These are phyloP conservation scores for Leccinum pellstonianum DNA, from an alignment of 768 basidiomycete genomes.

Conservation along the genomic window DNA sequence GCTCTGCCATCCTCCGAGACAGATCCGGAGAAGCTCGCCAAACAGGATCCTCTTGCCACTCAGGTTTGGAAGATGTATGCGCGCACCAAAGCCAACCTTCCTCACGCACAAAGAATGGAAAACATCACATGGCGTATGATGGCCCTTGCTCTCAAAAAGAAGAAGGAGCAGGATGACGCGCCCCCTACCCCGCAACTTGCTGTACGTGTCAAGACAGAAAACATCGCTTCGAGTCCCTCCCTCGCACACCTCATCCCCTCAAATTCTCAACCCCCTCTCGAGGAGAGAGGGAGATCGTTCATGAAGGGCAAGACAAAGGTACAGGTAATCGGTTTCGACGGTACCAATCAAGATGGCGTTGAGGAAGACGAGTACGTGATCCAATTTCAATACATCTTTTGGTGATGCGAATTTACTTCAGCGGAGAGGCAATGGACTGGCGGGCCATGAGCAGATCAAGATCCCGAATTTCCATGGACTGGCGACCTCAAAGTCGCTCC, in stretches of 20 bases:
- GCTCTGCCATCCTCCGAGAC: slow-evolving; percentile 41
- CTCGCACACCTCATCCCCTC: slow-evolving; percentile 4
- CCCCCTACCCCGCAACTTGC: not conserved
- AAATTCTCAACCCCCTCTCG: slow-evolving; percentile 22
- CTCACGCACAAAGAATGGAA: slow-evolving; percentile 95
- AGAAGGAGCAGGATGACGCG: slow-evolving; percentile 66
- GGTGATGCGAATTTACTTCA: slow-evolving; percentile 26
- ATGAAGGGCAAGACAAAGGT: slow-evolving; percentile 81
- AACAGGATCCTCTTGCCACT: slow-evolving; percentile 88
- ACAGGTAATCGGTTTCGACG: slow-evolving; percentile 80
- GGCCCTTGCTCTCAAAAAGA: slow-evolving; percentile 90
- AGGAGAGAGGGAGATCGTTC: slow-evolving; percentile 68
- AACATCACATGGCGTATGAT: slow-evolving; percentile 99
- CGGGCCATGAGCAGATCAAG: slow-evolving; percentile 86
- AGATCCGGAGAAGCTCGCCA: slow-evolving; percentile 67
- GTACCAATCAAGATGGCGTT: slow-evolving; percentile 62
- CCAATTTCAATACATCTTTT: slow-evolving; percentile 20
- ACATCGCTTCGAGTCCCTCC: slow-evolving; percentile 1
- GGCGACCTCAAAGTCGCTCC: slow-evolving; percentile 77
- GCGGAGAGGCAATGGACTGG: slow-evolving; percentile 86
- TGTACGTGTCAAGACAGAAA: slow-evolving; percentile 26
- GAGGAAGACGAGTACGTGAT: slow-evolving; percentile 74
- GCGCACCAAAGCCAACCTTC: slow-evolving; percentile 82
- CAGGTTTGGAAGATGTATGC: slow-evolving; percentile 98
- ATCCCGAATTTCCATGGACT: slow-evolving; percentile 90